Conservation (phyloP, 768 basidiomycete species). For the Botryobasidium botryosum region DNA sequence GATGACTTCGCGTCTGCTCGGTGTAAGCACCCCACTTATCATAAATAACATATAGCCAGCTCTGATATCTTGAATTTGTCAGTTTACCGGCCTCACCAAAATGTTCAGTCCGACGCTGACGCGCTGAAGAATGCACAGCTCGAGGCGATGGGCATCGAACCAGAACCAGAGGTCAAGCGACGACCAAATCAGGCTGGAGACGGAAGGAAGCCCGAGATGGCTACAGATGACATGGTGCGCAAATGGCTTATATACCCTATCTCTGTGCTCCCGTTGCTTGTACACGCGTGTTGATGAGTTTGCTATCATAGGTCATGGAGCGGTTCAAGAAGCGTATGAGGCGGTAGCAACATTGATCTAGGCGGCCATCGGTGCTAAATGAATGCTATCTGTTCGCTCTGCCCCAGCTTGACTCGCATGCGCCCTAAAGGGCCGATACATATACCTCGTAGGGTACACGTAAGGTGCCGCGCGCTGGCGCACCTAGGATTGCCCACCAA, state of each 20-base stretch:
- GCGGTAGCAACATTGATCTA: no score
- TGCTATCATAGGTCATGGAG: constrained; percentile 58
- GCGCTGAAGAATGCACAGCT: constrained; percentile 77
- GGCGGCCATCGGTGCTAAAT: no score
- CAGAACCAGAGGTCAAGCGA: constrained; percentile 3
- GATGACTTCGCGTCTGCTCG: constrained; percentile 74
- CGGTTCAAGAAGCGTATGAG: constrained; percentile 91
- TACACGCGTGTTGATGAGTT: constrained; percentile 3
- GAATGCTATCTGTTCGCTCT: no score
- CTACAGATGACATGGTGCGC: constrained; percentile 79
- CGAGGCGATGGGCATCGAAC: constrained; percentile 51
- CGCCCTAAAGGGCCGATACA: no score
- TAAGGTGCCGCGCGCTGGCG: no score
- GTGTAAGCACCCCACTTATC: constrained; percentile 35
- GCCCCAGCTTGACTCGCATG: no score
- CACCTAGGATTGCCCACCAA: no score
- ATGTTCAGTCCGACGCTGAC: constrained; percentile 68
- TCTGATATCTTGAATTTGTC: constrained; percentile 1
- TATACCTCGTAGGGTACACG: no score
- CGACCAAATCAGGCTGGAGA: constrained; percentile 28
- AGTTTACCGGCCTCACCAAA: constrained; percentile 78
- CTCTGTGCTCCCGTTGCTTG: no score
- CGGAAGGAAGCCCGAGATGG: constrained; percentile 51
- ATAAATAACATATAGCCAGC: constrained; percentile 2
- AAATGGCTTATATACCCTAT: neutral